Evolutionary conservation across 441 rosid species (phyloP), one percentile per base, ranked within the genome.

Genomic region (Gossypium aridum): DNA sequence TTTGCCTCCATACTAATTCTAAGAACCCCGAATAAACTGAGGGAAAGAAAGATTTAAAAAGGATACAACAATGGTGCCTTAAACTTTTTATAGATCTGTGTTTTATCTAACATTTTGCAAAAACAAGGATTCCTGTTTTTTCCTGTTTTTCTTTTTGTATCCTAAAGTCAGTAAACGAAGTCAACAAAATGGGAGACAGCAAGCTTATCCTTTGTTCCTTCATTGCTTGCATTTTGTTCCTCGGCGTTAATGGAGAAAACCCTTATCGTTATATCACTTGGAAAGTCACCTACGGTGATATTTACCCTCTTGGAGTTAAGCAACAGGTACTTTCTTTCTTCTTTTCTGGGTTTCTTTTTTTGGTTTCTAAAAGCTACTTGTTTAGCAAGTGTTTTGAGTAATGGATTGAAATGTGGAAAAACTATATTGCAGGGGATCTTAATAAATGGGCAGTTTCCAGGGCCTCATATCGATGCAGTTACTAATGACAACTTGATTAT

Each of bases 401-500:
- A 53, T 49, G 47, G 39, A 13, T 31, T 68, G 26, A 23, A 78
- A 39, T 70, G 64, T 72, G 76, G 74, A 61, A 23, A n/a, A 62
- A 25, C 47, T 79, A 69, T 75, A 72, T 75, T 76, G 82, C 79
- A 87, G 90, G 93, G 91, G 34, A 89, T 89, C 79, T 76, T 89
- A 84, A 89, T 87, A 31, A 87, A 89, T 71, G 91, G 91, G 73
- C 89, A 83, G 76, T 87, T 89, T 74, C 93, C 89, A 10, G 91
- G 93, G 75, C 93, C 93, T 19, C 90, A 87, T 56, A 87, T 89
- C 71, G 90, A 89, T 63, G 89, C 88, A 2, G 66, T 89, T 10
- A 87, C 91, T 1, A 89, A 89, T 43, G 93, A 84, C 77, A 89
- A 87, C 75, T 60, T 90, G 76, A 84, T 87, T 43, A 79, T 86